Base-by-base conservation (phyloP, 495 filamentous ascomycete genomes). In the Aspergillus hancockii region DNA sequence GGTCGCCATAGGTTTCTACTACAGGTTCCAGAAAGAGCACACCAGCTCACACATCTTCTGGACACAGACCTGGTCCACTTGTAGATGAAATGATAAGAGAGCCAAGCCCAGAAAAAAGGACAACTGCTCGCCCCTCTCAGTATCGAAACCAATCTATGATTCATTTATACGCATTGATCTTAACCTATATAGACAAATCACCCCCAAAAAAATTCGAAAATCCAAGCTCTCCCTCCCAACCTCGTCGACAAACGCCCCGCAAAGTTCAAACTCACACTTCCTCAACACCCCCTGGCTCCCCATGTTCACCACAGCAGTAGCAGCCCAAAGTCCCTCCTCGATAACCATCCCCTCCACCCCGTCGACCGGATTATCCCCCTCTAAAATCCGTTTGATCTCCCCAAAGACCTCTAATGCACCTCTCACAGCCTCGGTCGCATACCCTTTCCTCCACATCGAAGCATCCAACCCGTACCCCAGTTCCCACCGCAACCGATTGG, bases 381-480 rank as follows among this genome's bases (percentile, higher is more conserved):
- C 28, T 16, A 30, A 4, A n/a, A 1, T 14, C 14, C 19, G 30
- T n/a, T 38, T 28, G 22, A 18, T 19, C n/a, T 7, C 40, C 52
- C 25, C 21, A 32, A 21, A 22, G 12, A 19, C 1, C 52, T 12
- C 50, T n/a, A 57, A 16, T 18, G 57, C 8, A 3, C 55, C 60
- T 52, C 19, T 30, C 46, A 63, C 64, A 1, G 58, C 57, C 58
- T 66, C 64, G 22, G 51, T 63, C 38, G 64, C 64, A 52, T 63
- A 61, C 31, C 64, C 64, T 40, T 43, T 22, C 10, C 64, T 60
- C 64, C 64, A 66, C 8, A 55, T 54, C 18, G 16, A 0, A 0
- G 60, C 54, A 8, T 63, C 51, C 49, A 66, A 59, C 38, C 58
- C 55, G 41, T 66, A 66, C 18, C 64, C 64, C 31, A 66, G 22